Conservation (phyloP, 345 rosid species). For the Chamaenerion angustifolium region DNA sequence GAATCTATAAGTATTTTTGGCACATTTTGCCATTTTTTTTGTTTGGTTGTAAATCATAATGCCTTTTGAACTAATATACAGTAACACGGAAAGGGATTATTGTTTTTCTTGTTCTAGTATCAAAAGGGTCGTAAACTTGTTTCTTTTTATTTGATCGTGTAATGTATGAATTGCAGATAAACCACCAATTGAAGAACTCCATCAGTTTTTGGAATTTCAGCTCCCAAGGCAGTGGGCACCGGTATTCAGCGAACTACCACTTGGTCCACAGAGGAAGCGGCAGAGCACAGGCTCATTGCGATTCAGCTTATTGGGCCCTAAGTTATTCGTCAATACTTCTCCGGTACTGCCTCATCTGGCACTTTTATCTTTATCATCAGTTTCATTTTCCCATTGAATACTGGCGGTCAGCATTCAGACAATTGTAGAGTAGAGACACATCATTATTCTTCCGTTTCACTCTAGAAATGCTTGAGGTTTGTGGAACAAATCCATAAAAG, state of each 20-base stretch:
- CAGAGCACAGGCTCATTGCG: conserved; percentile 57
- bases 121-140: too few relatives aligned
- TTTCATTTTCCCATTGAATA: background rate
- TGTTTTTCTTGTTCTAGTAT: background rate
- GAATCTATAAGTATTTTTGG: background rate
- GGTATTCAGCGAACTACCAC: conserved; percentile 89
- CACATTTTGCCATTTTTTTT: background rate
- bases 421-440: too few relatives aligned
- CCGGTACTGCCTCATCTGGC: conserved; percentile 33
- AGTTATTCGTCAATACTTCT: conserved; percentile 68
- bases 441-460: too few relatives aligned
- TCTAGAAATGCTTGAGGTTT: too few relatives aligned
- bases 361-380: conserved; percentile 1
- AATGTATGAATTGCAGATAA: conserved; percentile 40
- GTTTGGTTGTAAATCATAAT: background rate
- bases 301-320: conserved; percentile 87
- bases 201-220: conserved; percentile 93
- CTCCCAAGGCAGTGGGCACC: conserved; percentile 98
- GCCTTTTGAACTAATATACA: too few relatives aligned
- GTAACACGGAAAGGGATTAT: background rate
- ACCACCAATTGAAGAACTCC: conserved; percentile 85
- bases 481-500: too few relatives aligned
- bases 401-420: too few relatives aligned
- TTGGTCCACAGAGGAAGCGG: conserved; percentile 81
- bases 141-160: background rate